Evolutionary conservation across 331 rosid species (phyloP), one percentile per base, ranked within the genome.

Genomic region (Acacia pycnantha): DNA sequence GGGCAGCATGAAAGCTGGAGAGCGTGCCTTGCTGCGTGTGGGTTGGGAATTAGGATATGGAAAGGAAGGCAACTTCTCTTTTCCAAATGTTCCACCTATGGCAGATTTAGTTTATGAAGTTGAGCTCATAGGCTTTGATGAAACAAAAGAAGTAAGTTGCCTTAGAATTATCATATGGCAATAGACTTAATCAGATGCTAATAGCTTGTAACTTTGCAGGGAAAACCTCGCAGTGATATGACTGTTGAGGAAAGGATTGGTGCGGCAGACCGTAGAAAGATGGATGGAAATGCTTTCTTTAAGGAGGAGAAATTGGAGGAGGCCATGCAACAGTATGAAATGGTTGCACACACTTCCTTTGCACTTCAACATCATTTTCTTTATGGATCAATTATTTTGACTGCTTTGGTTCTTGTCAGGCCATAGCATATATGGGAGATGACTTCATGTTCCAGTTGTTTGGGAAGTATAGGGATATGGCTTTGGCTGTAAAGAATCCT

Each of bases 291-390:
- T 93, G 84, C 83, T 85, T 74, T 95, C 47, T 93, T 89, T 84
- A 93, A 86, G 83, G 98, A 93, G 80, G 92, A 92, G 77, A 93
- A 92, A 79, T 88, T 92, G 77, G 94, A 95, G 84, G 99, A 93
- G 89, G 99, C 99, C 78, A 93, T 93, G 97, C 97, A 90, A 90
- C 97, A 91, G 94, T 95, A 92, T 90, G 95, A 92, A 93, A 95
- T 95, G 99, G 99, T 93, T 84, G 87, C 84, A 26, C 73, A 76
- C 83, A 69, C 77, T 84, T 80, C 88, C 82, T 86, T 16, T 24
- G 68, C 81, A 44, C 83, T 80, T 68, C 69, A 74, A 58, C 76
- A 54, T 58, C 21, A 18, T 46, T 61, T 83, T 58, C 35, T 64
- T 41, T 71, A 53, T 71, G 67, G 69, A 43, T 51, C 68, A 56